phyloP scores from a whole-genome alignment of 2,329 filamentous ascomycete species.

The Aureobasidium sp. region DNA sequence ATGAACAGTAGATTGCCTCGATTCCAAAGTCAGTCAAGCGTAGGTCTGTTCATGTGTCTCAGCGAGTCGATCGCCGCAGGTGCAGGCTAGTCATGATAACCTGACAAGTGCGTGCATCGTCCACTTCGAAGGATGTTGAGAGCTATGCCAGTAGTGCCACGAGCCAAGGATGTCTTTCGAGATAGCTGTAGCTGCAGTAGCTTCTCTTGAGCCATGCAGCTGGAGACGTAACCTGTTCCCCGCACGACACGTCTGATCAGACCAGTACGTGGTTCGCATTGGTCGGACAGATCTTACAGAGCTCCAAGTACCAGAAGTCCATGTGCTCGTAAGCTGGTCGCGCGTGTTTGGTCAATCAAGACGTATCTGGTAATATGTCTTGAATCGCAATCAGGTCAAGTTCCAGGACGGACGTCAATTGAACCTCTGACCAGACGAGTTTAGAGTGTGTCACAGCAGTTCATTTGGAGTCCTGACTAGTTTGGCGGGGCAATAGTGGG shows the following conservation, averaged over 20 bases:
- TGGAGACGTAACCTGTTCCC: neutral
- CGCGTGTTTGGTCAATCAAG: neutral
- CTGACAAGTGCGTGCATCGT: neutral
- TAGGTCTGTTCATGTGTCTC: neutral
- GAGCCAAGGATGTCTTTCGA: neutral
- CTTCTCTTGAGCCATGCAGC: neutral
- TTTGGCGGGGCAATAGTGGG: constrained; percentile 6
- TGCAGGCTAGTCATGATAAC: neutral
- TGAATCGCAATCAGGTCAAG: neutral
- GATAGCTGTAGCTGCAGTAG: neutral
- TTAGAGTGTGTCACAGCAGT: neutral
- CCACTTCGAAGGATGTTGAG: neutral
- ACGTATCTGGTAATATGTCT: neutral
- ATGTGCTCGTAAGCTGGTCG: neutral
- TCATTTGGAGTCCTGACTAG: constrained; percentile 1
- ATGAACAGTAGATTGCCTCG: neutral
- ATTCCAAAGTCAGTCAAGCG: neutral
- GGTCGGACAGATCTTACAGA: constrained; percentile 1
- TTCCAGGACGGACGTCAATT: neutral
- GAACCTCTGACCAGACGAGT: neutral
- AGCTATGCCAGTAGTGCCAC: neutral
- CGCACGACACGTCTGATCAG: constrained; percentile 1
- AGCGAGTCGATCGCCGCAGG: neutral
- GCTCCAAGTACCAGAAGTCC: neutral
- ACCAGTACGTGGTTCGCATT: neutral